phyloP scores from a whole-genome alignment of 169 alveolate species.

The Blepharisma undulans region DNA sequence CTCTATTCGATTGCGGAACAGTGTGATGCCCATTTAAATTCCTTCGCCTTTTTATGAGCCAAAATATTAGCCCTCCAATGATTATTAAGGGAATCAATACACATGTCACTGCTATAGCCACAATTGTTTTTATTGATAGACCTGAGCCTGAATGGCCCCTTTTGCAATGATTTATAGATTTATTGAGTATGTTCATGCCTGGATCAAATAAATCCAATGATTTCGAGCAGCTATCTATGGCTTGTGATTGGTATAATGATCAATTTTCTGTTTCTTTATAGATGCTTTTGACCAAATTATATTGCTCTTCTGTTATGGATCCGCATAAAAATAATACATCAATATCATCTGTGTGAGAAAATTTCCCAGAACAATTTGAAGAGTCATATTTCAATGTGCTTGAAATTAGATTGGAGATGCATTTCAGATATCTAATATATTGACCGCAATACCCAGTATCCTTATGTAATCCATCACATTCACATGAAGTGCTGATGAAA shows the following conservation, averaged over 20 bases:
- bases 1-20: background rate
- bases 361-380: background rate
- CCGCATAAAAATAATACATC: background rate
- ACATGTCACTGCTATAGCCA: background rate
- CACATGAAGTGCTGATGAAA: background rate
- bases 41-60: background rate
- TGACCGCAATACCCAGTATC: background rate
- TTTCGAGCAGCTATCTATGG: background rate
- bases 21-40: background rate
- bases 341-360: background rate
- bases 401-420: background rate
- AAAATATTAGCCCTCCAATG: background rate
- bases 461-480: background rate
- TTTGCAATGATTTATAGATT: background rate
- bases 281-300: background rate
- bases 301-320: slow-evolving; percentile 15
- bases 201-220: background rate
- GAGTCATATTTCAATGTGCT: background rate
- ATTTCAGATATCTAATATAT: background rate
- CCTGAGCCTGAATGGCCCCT: background rate
- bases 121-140: background rate
- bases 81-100: background rate
- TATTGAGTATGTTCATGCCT: background rate
- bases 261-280: background rate
- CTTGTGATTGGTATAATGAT: background rate